Percentiles rank a stretch among this genome's conserved stretches.
Evolutionary conservation across 768 basidiomycete genomes (phyloP).

Genomic region (Pleurotus tuber-regium): DNA sequence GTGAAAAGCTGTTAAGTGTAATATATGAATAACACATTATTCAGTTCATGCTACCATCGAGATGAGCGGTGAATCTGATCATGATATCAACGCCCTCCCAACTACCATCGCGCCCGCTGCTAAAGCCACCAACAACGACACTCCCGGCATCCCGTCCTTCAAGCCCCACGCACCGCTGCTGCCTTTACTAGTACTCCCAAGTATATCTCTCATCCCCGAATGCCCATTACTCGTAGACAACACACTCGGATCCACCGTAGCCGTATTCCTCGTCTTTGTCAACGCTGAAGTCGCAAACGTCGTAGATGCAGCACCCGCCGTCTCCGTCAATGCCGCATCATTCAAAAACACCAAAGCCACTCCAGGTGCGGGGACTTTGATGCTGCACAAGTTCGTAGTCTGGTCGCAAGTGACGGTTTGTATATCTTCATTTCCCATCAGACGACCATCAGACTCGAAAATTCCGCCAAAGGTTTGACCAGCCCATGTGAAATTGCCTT

Average conservation of each 20-base stretch:
- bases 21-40: too few species aligned
- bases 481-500: conserved; percentile 73
- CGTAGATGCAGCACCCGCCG: conserved; percentile 25
- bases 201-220: conserved; percentile 23
- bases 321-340: conserved; percentile 30
- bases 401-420: conserved; percentile 60
- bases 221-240: conserved; percentile 67
- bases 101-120: conserved; percentile 3
- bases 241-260: conserved; percentile 49
- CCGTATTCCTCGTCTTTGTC: conserved; percentile 53
- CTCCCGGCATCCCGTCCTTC: not conserved
- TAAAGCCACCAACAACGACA: conserved; percentile 4
- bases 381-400: conserved; percentile 47
- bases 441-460: conserved; percentile 67
- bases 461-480: conserved; percentile 62
- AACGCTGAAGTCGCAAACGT: conserved; percentile 58
- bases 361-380: conserved; percentile 67
- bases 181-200: conserved; percentile 40
- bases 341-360: conserved; percentile 76
- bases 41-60: too few species aligned
- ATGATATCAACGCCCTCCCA: not conserved
- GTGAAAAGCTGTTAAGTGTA: too few species aligned
- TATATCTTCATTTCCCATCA: conserved; percentile 51
- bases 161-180: conserved; percentile 2
- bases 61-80: too few species aligned